phyloP scores from a whole-genome alignment of 139 green algal species.

The Micractinium conductrix region DNA sequence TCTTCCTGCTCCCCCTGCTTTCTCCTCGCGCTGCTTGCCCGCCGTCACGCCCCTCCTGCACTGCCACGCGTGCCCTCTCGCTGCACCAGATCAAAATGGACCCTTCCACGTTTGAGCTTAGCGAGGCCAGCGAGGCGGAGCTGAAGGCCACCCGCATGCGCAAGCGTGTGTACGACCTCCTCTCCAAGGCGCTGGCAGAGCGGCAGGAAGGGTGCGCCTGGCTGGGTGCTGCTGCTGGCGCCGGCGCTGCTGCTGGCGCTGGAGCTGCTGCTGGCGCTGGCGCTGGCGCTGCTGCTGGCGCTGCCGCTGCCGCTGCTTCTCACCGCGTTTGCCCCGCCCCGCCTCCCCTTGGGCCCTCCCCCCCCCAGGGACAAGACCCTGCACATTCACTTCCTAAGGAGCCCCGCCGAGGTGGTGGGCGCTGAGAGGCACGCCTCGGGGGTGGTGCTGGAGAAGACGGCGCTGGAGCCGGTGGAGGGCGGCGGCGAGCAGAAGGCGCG shows the following conservation, averaged over 20 bases:
- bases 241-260: too few relatives aligned
- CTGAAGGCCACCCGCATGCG: slow-evolving; percentile 69
- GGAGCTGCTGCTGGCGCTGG: too few relatives aligned
- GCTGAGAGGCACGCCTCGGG: slow-evolving; percentile 3
- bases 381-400: slow-evolving; percentile 81
- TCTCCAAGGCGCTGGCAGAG: slow-evolving; percentile 46
- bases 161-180: slow-evolving; percentile 69
- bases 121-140: slow-evolving; percentile 53
- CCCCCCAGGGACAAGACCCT: slow-evolving; percentile 46
- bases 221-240: too few relatives aligned
- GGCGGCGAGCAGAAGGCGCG: slow-evolving; percentile 49
- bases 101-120: slow-evolving; percentile 40
- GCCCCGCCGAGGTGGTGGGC: slow-evolving; percentile 59
- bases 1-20: not conserved
- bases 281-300: too few relatives aligned
- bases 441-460: slow-evolving; percentile 57
- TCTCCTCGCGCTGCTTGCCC: not conserved
- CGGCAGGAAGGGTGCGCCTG: slow-evolving; percentile 7
- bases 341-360: too few relatives aligned
- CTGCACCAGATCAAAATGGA: slow-evolving; percentile 41
- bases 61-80: too few relatives aligned
- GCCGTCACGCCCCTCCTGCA: not conserved
- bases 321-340: too few relatives aligned
- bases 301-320: too few relatives aligned
- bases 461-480: slow-evolving; percentile 35